Conservation (phyloP, 2,329 filamentous ascomycete genomes). For the Botryotinia convoluta region DNA sequence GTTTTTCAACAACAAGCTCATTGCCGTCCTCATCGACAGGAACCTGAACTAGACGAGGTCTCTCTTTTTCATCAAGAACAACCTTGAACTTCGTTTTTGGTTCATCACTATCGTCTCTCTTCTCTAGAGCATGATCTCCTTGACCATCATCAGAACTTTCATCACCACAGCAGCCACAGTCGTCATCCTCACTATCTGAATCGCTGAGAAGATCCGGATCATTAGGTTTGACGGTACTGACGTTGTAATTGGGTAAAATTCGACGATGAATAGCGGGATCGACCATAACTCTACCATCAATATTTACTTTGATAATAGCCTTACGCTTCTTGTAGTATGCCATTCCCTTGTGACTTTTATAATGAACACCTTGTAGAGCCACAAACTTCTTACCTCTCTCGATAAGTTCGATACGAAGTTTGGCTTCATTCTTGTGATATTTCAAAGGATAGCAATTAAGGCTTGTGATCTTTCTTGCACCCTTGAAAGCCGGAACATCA, state of each 20-base stretch:
- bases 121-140: slow-evolving; percentile 35
- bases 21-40: slow-evolving; percentile 54
- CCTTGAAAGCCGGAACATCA: slow-evolving; percentile 73
- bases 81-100: slow-evolving; percentile 40
- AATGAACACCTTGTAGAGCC: slow-evolving; percentile 75
- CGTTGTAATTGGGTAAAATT: slow-evolving; percentile 81
- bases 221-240: slow-evolving; percentile 71
- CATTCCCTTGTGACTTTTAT: slow-evolving; percentile 78
- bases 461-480: slow-evolving; percentile 77
- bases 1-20: slow-evolving; percentile 54
- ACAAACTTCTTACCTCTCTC: slow-evolving; percentile 84
- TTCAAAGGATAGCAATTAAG: slow-evolving; percentile 73
- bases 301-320: slow-evolving; percentile 72
- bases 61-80: slow-evolving; percentile 48
- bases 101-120: slow-evolving; percentile 32
- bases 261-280: slow-evolving; percentile 79
- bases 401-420: slow-evolving; percentile 64
- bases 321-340: slow-evolving; percentile 83
- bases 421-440: slow-evolving; percentile 72
- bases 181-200: slow-evolving; percentile 46
- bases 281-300: slow-evolving; percentile 85
- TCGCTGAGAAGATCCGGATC: slow-evolving; percentile 60
- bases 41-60: slow-evolving; percentile 51
- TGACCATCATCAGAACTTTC: slow-evolving; percentile 37
- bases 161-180: slow-evolving; percentile 42